phyloP scores from a whole-genome alignment of 1,284 basidiomycete species.

The Cutaneotrichosporon arboriforme region DNA sequence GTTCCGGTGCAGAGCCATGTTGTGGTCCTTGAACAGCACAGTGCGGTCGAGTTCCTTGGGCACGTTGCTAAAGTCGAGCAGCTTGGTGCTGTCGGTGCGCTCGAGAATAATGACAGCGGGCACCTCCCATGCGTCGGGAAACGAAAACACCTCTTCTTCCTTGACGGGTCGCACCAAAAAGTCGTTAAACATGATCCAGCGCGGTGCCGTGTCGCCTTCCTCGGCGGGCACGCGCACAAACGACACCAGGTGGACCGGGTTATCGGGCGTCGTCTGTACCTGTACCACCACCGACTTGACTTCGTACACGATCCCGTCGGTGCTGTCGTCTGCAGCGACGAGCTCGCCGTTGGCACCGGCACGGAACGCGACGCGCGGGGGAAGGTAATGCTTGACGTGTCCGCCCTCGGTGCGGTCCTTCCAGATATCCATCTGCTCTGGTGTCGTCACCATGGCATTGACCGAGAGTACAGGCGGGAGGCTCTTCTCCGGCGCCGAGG shows the following conservation, averaged over 20 bases:
- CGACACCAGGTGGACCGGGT: conserved; percentile 79
- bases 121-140: conserved; percentile 88
- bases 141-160: conserved; percentile 79
- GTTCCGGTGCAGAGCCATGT: conserved; percentile 79
- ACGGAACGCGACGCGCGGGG: conserved; percentile 44
- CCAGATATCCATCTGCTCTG: conserved; percentile 75
- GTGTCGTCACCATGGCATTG: conserved; percentile 73
- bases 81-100: conserved; percentile 59
- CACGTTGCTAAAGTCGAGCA: conserved; percentile 63
- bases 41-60: conserved; percentile 63
- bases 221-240: conserved; percentile 71
- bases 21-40: conserved; percentile 79
- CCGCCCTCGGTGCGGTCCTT: conserved; percentile 52
- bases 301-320: conserved; percentile 59
- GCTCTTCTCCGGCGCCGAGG: conserved; percentile 50
- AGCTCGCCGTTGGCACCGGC: conserved; percentile 46
- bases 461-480: conserved; percentile 82
- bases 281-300: conserved; percentile 69
- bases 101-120: conserved; percentile 86
- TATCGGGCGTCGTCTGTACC: conserved; percentile 64
- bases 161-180: conserved; percentile 81
- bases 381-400: conserved; percentile 32
- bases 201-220: conserved; percentile 51
- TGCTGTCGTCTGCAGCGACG: conserved; percentile 52
- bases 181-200: conserved; percentile 97